Percentiles rank a stretch among this genome's conserved stretches.
phyloP scores from a whole-genome alignment of 768 basidiomycete species.

The Leccinum obscurum region DNA sequence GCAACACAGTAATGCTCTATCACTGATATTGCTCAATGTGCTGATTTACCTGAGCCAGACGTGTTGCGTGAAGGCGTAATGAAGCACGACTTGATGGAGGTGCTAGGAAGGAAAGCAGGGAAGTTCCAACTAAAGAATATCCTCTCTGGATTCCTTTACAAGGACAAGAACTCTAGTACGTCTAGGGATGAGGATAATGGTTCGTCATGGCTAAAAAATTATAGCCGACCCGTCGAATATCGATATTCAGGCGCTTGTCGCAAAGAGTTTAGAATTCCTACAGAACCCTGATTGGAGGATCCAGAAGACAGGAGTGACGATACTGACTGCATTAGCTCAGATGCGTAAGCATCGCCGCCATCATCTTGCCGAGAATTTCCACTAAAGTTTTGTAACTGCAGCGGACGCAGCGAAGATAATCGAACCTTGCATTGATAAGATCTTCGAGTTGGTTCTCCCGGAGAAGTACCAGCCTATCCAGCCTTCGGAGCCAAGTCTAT shows the following conservation, averaged over 20 bases:
- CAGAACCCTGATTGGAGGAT: conserved; percentile 10
- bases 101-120: conserved; percentile 19
- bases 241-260: conserved; percentile 9
- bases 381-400: not conserved
- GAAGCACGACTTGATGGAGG: conserved; percentile 17
- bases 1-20: conserved; percentile 15
- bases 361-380: not conserved
- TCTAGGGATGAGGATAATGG: not conserved
- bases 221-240: not conserved
- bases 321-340: conserved; percentile 23
- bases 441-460: not conserved
- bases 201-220: not conserved
- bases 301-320: conserved; percentile 25
- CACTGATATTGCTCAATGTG: not conserved
- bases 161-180: conserved; percentile 25
- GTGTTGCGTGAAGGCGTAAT: conserved; percentile 15
- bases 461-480: not conserved
- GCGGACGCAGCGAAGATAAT: not conserved
- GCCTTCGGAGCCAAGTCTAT: not conserved
- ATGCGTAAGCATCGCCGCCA: conserved; percentile 11
- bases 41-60: conserved; percentile 7
- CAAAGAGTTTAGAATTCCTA: conserved; percentile 11
- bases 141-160: conserved; percentile 23
- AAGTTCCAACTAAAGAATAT: conserved; percentile 13
- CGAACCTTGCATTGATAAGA: not conserved